A percentile compares a stretch with the other conserved stretches of the same genome.
These are phyloP conservation scores for Trypanosoma congolense DNA, from an alignment of 208 protist species.

Conservation along the genomic window DNA sequence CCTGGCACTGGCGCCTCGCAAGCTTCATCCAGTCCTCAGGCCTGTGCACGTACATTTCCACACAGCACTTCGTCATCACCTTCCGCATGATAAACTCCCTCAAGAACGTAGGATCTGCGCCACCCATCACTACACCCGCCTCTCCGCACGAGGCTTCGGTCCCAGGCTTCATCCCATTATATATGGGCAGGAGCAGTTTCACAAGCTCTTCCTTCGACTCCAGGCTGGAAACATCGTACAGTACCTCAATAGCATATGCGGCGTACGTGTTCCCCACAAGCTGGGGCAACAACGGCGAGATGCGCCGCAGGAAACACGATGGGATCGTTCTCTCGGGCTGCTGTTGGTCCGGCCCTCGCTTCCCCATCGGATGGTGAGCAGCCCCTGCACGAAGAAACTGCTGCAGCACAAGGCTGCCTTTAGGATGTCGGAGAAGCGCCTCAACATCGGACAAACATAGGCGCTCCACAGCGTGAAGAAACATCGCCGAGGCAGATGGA, in stretches of 20 bases:
- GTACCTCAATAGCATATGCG: conserved; percentile 65
- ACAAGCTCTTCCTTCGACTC: conserved; percentile 77
- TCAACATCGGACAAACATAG: conserved; percentile 59
- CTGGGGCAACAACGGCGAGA: conserved; percentile 34
- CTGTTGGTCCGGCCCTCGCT: background rate
- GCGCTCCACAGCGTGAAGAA: conserved; percentile 69
- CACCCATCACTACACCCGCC: conserved; percentile 8
- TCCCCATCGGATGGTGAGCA: conserved; percentile 7
- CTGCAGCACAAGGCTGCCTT: conserved; percentile 76
- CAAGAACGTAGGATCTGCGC: conserved; percentile 14
- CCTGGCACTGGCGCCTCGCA: conserved; percentile 70
- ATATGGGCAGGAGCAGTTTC: conserved; percentile 63
- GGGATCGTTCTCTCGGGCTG: conserved; percentile 14
- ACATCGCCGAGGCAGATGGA: conserved; percentile 39
- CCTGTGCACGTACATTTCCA: conserved; percentile 85
- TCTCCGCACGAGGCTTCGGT: conserved; percentile 17
- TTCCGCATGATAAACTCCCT: conserved; percentile 62
- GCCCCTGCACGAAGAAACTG: conserved; percentile 56
- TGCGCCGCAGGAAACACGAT: conserved; percentile 52
- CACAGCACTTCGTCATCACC: conserved; percentile 82
- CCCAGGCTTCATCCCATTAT: conserved; percentile 16
- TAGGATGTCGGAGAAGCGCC: conserved; percentile 28
- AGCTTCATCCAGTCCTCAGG: conserved; percentile 79
- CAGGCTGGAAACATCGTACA: conserved; percentile 64
- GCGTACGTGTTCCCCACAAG: conserved; percentile 62